These are phyloP conservation scores for Haplographium delicatum DNA, from an alignment of 495 filamentous ascomycete species.

Conservation along the genomic window DNA sequence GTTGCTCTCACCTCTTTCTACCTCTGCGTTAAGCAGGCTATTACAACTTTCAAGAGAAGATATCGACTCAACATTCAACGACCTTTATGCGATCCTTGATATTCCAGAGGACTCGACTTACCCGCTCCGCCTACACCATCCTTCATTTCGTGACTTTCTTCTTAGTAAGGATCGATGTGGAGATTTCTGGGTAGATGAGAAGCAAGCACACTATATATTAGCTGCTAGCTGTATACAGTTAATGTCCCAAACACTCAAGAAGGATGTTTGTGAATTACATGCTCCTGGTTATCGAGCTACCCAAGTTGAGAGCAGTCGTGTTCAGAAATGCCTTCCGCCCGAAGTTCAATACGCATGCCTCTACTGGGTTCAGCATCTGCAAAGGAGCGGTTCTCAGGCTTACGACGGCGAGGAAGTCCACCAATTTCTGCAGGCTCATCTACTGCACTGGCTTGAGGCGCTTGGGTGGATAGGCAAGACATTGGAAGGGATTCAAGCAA, in stretches of 20 bases:
- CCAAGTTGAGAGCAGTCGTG: constrained; percentile 18
- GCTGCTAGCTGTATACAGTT: constrained; percentile 31
- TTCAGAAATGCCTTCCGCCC: constrained; percentile 14
- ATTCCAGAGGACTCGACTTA: constrained; percentile 23
- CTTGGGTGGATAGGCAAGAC: not conserved
- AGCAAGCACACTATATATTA: constrained; percentile 30
- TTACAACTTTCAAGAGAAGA: no score
- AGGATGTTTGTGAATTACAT: constrained; percentile 35
- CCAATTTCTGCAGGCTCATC: not conserved
- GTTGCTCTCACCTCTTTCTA: constrained; percentile 28
- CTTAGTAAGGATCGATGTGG: constrained; percentile 29
- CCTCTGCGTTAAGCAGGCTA: constrained; percentile 23
- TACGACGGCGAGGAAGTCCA: not conserved
- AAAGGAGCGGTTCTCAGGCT: not conserved
- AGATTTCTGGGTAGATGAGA: constrained; percentile 38
- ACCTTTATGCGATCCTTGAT: constrained; percentile 31
- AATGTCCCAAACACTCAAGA: constrained; percentile 27
- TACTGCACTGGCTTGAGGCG: not conserved
- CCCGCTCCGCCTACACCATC: constrained; percentile 39
- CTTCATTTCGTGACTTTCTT: constrained; percentile 48
- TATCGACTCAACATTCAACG: no score
- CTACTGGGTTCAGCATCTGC: not conserved
- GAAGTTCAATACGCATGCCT: not conserved
- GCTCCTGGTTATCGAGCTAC: constrained; percentile 23
- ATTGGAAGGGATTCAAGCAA: not conserved